Evolutionary conservation across 306 rosid genomes (phyloP), one percentile per base, ranked within the genome.

Genomic region (Cucurbita argyrosperma): DNA sequence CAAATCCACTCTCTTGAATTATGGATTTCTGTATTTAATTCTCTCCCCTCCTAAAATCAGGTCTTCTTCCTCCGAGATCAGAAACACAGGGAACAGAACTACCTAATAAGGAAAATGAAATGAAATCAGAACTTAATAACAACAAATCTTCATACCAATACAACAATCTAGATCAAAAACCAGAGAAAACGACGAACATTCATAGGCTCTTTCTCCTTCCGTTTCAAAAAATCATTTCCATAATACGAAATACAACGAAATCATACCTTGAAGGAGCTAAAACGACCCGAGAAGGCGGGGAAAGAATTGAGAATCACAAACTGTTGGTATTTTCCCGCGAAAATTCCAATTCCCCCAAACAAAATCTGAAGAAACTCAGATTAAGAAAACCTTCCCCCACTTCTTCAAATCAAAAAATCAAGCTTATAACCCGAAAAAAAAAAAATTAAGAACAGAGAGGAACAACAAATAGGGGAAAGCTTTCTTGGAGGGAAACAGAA

Each of bases 201-300:
- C 74, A 51, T 21, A 21, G 1, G 23, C 23, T 21, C 23, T 21
- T 21, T 21, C 23, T 21, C 23, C 23, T 21, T 21, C 23, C 23
- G 23, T 21, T 21, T 21, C 23, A 21, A 21, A 16, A 8, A 10
- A 10, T 14, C 42, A 4, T 30, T 68, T 50, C 74, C 59, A 12
- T 10, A 18, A 50, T 49, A 49, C 37, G 4, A 69, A 14, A 26
- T n/a, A 69, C 6, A 14, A 47, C 23, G 15, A 77, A 23, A 62
- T 40, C 26, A 26, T 55, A 93, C 98, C 96, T 79, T 10, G 74
- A 52, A 84, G 58, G 38, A 71, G 71, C 58, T 35, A 19, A 74
- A 76, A 42, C 82, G 81, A 54, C 71, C 78, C 78, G 77, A 79
- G 66, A 72, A 66, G 55, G 80, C 74, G 79, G 53, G 4, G 75